Evolutionary conservation across 176 grass and related monocot genomes (phyloP), one percentile per base, ranked within the genome.

Genomic region (Triticum turgidum): DNA sequence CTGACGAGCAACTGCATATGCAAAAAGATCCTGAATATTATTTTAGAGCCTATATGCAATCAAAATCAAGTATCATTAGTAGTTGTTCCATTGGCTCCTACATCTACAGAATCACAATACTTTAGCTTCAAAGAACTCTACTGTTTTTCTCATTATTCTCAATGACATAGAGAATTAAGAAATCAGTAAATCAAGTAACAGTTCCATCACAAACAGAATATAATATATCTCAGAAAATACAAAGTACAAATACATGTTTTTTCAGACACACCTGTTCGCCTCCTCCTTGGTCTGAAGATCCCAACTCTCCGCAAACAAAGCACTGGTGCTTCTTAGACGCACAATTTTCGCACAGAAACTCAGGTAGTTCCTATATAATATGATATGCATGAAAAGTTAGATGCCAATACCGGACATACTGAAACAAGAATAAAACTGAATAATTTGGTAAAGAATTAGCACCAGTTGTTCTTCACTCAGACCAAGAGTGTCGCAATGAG

Each of bases 291-390:
- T 52, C 42, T 6, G 21, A 77, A 5, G 42, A 67, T 67, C 42
- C 73, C 21, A 85, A 54, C n/a, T 37, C 0, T 25, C 83, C 61
- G 18, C 73, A 85, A 68, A 65, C 29, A 56, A 68, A 25, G 14
- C 83, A 78, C 5, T 56, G 83, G 61, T 78, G 61, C 38, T 78
- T 22, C 25, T 65, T 83, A 52, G 63, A 52, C 77, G 9, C 37
- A 62, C 86, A 91, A 33, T 91, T 91, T 39, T 81, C 38, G 58
- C 90, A 91, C 33, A 82, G 12, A 72, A 84, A 91, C 13, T 49
- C 45, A 14, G 45, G 45, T 49, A 69, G 65, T 66, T 83, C 21
- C 90, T 83, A 73, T 77, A 77, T 69, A 37, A 34, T 83, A 49
- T 44, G 21, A 87, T 5, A 49, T 0, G 6, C 22, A 78, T 21